phyloP scores from a whole-genome alignment of 2,329 filamentous ascomycete genomes.

The Hypoxylon sp. region DNA sequence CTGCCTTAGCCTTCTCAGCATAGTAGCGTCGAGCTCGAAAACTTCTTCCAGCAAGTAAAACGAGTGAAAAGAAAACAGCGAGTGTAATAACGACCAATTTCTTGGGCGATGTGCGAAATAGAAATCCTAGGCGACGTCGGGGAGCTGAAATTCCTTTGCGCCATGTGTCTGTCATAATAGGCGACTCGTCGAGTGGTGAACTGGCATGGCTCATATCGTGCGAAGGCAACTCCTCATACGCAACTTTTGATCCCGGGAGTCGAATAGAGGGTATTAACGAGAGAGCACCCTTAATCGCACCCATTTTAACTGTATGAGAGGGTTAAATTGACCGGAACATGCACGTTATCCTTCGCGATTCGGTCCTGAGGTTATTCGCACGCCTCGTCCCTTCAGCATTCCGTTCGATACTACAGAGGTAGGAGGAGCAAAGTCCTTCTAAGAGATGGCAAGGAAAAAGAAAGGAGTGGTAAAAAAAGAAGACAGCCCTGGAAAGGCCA shows the following conservation, averaged over 20 bases:
- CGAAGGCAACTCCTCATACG: conserved; percentile 48
- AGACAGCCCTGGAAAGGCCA: conserved; percentile 31
- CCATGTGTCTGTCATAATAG: conserved; percentile 45
- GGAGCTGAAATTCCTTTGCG: conserved; percentile 37
- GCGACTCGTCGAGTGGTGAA: conserved; percentile 35
- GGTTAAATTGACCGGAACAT: conserved; percentile 22
- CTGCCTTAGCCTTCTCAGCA: conserved; percentile 27
- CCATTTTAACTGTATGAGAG: conserved; percentile 35
- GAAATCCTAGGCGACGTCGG: conserved; percentile 42
- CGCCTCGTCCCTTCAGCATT: conserved; percentile 35
- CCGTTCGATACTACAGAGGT: conserved; percentile 19
- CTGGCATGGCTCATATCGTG: conserved; percentile 47
- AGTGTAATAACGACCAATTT: conserved; percentile 45
- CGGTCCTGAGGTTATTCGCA: conserved; percentile 30
- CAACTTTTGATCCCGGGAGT: conserved; percentile 36
- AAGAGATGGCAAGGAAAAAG: conserved; percentile 15
- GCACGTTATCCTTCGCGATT: conserved; percentile 32
- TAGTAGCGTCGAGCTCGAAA: conserved; percentile 44
- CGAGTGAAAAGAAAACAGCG: conserved; percentile 41
- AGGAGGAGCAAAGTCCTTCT: conserved; percentile 14
- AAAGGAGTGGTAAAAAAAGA: conserved; percentile 31
- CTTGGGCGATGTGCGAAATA: conserved; percentile 49
- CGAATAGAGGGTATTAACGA: conserved; percentile 42
- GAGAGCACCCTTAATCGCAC: conserved; percentile 44
- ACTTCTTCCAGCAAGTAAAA: conserved; percentile 45